Evolutionary conservation across 1,139 yeast genomes (phyloP).

Genomic region (Candida buenavistaensis): DNA sequence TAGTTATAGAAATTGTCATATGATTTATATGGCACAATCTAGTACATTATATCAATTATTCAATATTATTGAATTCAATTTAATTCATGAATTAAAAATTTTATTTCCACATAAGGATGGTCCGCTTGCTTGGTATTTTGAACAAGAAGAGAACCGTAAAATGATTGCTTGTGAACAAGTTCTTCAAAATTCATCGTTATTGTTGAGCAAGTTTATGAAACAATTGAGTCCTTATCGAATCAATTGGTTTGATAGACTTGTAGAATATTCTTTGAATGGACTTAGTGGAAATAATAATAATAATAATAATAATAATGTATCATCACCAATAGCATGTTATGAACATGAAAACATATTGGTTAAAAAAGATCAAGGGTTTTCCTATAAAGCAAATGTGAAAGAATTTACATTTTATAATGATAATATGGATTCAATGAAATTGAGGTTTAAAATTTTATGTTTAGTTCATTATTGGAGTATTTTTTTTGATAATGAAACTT

Average conservation of each 20-base stretch:
- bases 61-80: constrained; percentile 22
- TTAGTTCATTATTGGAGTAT: constrained; percentile 24
- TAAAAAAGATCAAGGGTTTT: too few relatives aligned
- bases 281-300: too few relatives aligned
- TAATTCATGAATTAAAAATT: constrained; percentile 14
- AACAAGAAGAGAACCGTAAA: background rate
- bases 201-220: constrained; percentile 17
- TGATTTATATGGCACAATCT: constrained; percentile 22
- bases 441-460: constrained; percentile 25
- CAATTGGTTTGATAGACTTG: constrained; percentile 35
- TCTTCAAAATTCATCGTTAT: constrained; percentile 6
- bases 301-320: too few relatives aligned
- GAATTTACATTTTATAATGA: constrained; percentile 17
- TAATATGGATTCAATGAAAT: constrained; percentile 27
- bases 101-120: constrained; percentile 5
- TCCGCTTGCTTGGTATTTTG: constrained; percentile 6
- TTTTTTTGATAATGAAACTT: constrained; percentile 13
- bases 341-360: constrained; percentile 23
- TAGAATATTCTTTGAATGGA: constrained; percentile 32
- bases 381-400: too few relatives aligned
- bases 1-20: constrained; percentile 21
- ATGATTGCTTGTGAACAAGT: constrained; percentile 8
- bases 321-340: too few relatives aligned
- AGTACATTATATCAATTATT: constrained; percentile 22
- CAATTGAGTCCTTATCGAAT: constrained; percentile 18